These are phyloP conservation scores for Serendipita indica DNA, from an alignment of 768 basidiomycete species.

Conservation along the genomic window DNA sequence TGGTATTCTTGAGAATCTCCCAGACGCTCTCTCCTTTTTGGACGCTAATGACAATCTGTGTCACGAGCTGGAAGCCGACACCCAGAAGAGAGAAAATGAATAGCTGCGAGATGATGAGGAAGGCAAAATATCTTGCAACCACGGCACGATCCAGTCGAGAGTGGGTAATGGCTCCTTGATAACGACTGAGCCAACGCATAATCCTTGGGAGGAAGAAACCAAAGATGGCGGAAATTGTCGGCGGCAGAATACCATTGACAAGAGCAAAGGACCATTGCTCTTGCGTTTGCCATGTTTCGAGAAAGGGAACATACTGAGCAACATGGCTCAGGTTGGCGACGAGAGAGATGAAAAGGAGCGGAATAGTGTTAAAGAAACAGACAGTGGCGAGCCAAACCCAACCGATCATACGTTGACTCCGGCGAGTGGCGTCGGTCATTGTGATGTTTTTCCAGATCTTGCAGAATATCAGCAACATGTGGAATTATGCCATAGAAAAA, in stretches of 20 bases:
- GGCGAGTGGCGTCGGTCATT: conserved; percentile 47
- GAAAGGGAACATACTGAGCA: conserved; percentile 55
- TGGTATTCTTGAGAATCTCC: conserved; percentile 32
- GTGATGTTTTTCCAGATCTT: conserved; percentile 89
- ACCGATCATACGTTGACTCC: conserved; percentile 57
- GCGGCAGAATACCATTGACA: conserved; percentile 85
- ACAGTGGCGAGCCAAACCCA: conserved; percentile 60
- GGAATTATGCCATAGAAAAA: conserved; percentile 10
- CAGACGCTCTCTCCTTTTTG: conserved; percentile 29
- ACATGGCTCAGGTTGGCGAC: conserved; percentile 82
- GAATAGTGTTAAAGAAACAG: conserved; percentile 91
- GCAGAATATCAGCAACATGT: neutral
- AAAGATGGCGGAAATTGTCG: conserved; percentile 74
- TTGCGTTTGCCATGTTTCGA: conserved; percentile 49
- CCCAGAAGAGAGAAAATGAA: conserved; percentile 50
- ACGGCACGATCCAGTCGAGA: conserved; percentile 82
- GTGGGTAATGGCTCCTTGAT: conserved; percentile 54
- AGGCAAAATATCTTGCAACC: conserved; percentile 81
- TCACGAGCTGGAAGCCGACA: conserved; percentile 25
- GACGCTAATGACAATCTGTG: conserved; percentile 26
- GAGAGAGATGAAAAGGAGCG: conserved; percentile 77
- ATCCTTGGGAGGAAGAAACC: conserved; percentile 82
- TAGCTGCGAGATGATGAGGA: conserved; percentile 86
- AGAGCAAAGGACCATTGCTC: conserved; percentile 62
- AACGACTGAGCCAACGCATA: conserved; percentile 69